Conservation (phyloP, 2,329 filamentous ascomycete species). For the Pseudogymnoascus sp. region DNA sequence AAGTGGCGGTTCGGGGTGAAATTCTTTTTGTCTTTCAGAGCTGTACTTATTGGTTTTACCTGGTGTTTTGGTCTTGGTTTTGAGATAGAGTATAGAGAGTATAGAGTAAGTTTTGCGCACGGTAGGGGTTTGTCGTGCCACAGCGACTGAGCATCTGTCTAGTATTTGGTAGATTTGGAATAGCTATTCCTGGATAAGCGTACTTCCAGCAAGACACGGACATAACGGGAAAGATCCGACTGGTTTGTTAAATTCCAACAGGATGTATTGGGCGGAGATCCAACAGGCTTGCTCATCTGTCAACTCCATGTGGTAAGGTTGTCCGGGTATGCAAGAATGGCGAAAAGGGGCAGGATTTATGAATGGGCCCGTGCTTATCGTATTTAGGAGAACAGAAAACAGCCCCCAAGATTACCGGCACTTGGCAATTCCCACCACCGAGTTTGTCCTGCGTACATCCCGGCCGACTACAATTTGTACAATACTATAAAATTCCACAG, state of each 20-base stretch:
- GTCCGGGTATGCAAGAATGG: neutral
- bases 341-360: neutral
- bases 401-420: neutral
- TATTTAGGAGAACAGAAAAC: neutral
- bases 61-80: neutral
- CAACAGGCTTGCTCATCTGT: neutral
- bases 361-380: neutral
- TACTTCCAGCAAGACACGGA: neutral
- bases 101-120: constrained; percentile 3
- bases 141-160: neutral
- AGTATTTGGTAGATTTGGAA: neutral
- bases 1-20: neutral
- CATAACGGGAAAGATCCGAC: neutral
- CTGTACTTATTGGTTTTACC: neutral
- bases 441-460: neutral
- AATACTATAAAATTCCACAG: neutral
- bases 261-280: neutral
- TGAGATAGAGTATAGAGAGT: neutral
- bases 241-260: neutral
- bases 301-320: neutral
- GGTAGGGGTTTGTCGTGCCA: neutral
- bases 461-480: neutral
- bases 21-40: neutral
- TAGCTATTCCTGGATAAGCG: neutral
- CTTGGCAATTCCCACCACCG: neutral